Percentiles rank a stretch among this genome's conserved stretches.
Conservation (phyloP, 371 early-diverging fungal genomes). For the Rhizopus delemar region DNA sequence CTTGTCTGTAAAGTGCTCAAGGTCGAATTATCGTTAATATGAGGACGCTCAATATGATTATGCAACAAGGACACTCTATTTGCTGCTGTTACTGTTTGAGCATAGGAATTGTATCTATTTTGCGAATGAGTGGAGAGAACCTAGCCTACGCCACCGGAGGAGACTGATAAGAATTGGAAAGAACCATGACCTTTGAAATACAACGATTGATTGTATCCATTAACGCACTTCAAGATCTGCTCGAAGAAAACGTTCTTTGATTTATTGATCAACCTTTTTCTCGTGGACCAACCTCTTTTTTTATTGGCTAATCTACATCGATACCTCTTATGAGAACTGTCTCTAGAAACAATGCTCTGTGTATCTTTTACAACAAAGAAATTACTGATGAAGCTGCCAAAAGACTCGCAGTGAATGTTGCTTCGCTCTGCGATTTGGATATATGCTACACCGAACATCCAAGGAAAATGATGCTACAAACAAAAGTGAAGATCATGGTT, state of each 20-base stretch:
- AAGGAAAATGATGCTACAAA: too few species aligned
- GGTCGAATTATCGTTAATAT: not conserved
- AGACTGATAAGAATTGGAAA: not conserved
- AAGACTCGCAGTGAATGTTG: not conserved
- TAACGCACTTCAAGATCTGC: conserved; percentile 17
- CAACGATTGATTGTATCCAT: conserved; percentile 13
- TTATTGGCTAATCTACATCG: not conserved
- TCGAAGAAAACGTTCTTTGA: conserved; percentile 17
- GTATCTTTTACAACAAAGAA: conserved; percentile 1
- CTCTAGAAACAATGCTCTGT: conserved; percentile 3
- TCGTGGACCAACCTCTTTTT: conserved; percentile 2
- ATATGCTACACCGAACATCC: too few species aligned
- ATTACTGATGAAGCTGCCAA: conserved; percentile 5
- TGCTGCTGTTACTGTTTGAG: not conserved
- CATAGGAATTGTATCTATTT: not conserved
- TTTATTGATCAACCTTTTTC: not conserved
- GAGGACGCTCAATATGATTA: not conserved
- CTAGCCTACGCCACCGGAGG: not conserved
- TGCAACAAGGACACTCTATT: not conserved
- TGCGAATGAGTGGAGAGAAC: not conserved
- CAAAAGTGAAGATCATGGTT: too few species aligned
- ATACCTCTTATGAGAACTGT: conserved; percentile 1
- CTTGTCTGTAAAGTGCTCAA: conserved; percentile 4
- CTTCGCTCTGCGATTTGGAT: too few species aligned
- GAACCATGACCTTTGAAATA: conserved; percentile 11